Percentiles rank a stretch among this genome's conserved stretches.
Evolutionary conservation across 2,329 filamentous ascomycete species (phyloP).

Genomic region (Metarhizium album): DNA sequence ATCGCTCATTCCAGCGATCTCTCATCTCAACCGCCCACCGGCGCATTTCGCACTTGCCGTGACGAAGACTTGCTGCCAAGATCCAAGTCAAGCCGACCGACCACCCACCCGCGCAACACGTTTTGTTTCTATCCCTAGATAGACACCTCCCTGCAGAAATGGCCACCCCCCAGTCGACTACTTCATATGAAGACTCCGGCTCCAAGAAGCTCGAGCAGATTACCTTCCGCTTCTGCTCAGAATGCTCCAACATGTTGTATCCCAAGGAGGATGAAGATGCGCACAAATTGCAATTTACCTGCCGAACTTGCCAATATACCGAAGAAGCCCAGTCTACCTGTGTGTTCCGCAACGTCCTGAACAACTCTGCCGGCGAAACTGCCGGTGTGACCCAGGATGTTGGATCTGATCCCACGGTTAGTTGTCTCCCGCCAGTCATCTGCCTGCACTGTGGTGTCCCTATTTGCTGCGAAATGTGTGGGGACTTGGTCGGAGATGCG

Average conservation of each 20-base stretch:
- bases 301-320: conserved; percentile 87
- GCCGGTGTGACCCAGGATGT: conserved; percentile 97
- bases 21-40: neutral
- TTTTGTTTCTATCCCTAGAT: neutral
- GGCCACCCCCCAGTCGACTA: conserved; percentile 46
- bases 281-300: conserved; percentile 85
- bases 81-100: neutral
- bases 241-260: conserved; percentile 98
- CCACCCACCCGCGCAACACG: neutral
- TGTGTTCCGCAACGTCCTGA: conserved; percentile 90
- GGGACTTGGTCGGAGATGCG: conserved; percentile 16
- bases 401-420: conserved; percentile 94
- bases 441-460: conserved; percentile 37
- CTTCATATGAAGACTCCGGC: conserved; percentile 29
- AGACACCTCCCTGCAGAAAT: conserved; percentile 23
- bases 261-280: conserved; percentile 84
- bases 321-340: conserved; percentile 80
- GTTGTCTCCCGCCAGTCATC: conserved; percentile 41
- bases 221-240: conserved; percentile 94
- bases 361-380: conserved; percentile 85
- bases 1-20: neutral
- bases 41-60: neutral
- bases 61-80: no score
- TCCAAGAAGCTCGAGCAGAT: conserved; percentile 63
- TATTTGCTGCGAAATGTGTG: conserved; percentile 32